Percentiles rank a stretch among this genome's conserved stretches.
Evolutionary conservation across 352 stramenopile species (phyloP).

Genomic region (Pythium insidiosum): DNA sequence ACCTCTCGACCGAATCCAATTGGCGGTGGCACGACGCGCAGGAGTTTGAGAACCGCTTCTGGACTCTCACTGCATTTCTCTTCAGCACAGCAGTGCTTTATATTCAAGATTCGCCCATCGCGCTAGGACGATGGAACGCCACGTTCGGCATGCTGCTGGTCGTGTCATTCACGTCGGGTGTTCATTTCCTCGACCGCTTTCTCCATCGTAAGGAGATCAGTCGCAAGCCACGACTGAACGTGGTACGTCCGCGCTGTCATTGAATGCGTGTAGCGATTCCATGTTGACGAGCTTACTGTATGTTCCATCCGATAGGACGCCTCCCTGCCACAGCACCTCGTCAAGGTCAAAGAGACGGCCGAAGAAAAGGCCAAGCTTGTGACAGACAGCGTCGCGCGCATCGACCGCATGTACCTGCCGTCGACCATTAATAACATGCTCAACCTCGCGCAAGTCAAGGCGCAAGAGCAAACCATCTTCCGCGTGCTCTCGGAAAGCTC

Average conservation of each 20-base stretch:
- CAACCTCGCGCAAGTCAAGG: conserved; percentile 71
- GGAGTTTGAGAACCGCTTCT: conserved; percentile 97
- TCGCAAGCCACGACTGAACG: conserved; percentile 42
- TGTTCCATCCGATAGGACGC: neutral
- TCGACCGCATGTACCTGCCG: conserved; percentile 79
- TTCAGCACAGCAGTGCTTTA: conserved; percentile 91
- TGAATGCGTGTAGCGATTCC: neutral
- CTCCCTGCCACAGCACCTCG: conserved; percentile 44
- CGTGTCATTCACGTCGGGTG: conserved; percentile 64
- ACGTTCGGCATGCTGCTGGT: conserved; percentile 71
- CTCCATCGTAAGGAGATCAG: conserved; percentile 71
- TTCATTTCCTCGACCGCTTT: conserved; percentile 80
- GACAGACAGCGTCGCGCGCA: conserved; percentile 57
- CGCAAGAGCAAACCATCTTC: conserved; percentile 93
- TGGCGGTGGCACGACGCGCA: conserved; percentile 86
- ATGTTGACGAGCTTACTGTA: neutral
- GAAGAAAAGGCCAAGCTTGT: conserved; percentile 74
- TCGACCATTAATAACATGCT: conserved; percentile 88
- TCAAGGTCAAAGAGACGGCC: conserved; percentile 75
- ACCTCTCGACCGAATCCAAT: conserved; percentile 74
- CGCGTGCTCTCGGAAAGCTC: conserved; percentile 91
- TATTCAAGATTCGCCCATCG: conserved; percentile 90
- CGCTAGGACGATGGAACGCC: conserved; percentile 64
- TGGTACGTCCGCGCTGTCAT: conserved; percentile 11
- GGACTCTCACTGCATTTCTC: conserved; percentile 92